Evolutionary conservation across 805 yeast genomes (phyloP).

Genomic region (Saccharomycopsis fermentans): DNA sequence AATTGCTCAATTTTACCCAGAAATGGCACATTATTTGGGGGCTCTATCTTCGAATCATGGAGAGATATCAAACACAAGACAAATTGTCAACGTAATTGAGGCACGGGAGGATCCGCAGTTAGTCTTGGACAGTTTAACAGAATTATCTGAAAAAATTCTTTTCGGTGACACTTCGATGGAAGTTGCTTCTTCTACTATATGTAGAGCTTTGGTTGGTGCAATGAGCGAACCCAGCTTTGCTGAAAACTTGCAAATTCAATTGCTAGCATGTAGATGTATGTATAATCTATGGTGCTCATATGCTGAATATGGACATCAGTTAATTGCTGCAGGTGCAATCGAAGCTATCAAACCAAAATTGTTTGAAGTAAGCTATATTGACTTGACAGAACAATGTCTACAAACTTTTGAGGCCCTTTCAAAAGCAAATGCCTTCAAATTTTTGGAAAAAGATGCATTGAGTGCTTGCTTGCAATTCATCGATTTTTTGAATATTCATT

Average conservation of each 20-base stretch:
- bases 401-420: conserved; percentile 65
- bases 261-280: conserved; percentile 75
- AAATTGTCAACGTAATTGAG: conserved; percentile 9
- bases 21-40: conserved; percentile 27
- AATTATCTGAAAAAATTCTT: conserved; percentile 50
- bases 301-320: conserved; percentile 49
- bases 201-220: conserved; percentile 45
- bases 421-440: conserved; percentile 38
- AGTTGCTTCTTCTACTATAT: conserved; percentile 43
- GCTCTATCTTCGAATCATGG: conserved; percentile 20
- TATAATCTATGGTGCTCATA: conserved; percentile 72
- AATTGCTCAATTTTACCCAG: conserved; percentile 31
- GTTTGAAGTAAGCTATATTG: conserved; percentile 71
- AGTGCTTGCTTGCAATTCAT: conserved; percentile 58
- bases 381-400: conserved; percentile 83
- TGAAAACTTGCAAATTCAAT: conserved; percentile 68
- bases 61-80: conserved; percentile 13
- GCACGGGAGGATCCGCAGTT: conserved; percentile 46
- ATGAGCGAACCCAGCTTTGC: conserved; percentile 46
- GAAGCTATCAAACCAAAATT: conserved; percentile 57
- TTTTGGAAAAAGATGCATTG: conserved; percentile 53
- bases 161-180: conserved; percentile 23
- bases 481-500: conserved; percentile 83
- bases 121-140: conserved; percentile 54
- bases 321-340: conserved; percentile 56